Evolutionary conservation across 257 asterid species (phyloP).

Genomic region (Nicotiana obtusifolia): DNA sequence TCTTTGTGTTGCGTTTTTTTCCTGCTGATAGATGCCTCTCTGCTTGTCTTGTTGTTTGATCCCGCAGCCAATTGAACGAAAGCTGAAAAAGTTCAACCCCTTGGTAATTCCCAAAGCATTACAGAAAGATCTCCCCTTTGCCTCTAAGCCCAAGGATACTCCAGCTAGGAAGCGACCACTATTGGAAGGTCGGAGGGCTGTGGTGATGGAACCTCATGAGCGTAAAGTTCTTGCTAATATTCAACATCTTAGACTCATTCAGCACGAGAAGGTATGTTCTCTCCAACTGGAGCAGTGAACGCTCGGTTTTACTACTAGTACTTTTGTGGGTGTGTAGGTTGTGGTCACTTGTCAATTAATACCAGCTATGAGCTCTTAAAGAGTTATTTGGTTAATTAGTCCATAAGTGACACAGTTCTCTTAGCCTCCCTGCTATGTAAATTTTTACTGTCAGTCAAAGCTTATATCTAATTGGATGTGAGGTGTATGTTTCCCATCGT

Average conservation of each 20-base stretch:
- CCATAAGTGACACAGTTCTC: background rate
- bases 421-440: background rate
- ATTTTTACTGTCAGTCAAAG: background rate
- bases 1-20: background rate
- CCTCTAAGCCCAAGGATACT: slow-evolving; percentile 67
- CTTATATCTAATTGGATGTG: background rate
- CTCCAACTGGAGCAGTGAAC: background rate
- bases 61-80: slow-evolving; percentile 77
- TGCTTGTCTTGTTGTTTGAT: slow-evolving; percentile 1
- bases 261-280: slow-evolving; percentile 52
- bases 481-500: background rate
- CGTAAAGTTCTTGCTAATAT: slow-evolving; percentile 58
- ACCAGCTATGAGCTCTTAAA: background rate
- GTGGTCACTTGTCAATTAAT: background rate
- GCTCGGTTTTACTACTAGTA: background rate
- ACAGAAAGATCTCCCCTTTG: slow-evolving; percentile 69
- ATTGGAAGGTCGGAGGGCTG: slow-evolving; percentile 62
- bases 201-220: slow-evolving; percentile 78
- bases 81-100: slow-evolving; percentile 74
- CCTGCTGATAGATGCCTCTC: background rate
- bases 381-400: background rate
- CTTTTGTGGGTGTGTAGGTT: background rate
- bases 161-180: slow-evolving; percentile 38
- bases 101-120: slow-evolving; percentile 69
- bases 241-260: slow-evolving; percentile 63